Percentiles rank a stretch among this genome's conserved stretches.
These are phyloP conservation scores for Fusarium brevicatenulatum DNA, from an alignment of 2,329 filamentous ascomycete genomes.

Conservation along the genomic window DNA sequence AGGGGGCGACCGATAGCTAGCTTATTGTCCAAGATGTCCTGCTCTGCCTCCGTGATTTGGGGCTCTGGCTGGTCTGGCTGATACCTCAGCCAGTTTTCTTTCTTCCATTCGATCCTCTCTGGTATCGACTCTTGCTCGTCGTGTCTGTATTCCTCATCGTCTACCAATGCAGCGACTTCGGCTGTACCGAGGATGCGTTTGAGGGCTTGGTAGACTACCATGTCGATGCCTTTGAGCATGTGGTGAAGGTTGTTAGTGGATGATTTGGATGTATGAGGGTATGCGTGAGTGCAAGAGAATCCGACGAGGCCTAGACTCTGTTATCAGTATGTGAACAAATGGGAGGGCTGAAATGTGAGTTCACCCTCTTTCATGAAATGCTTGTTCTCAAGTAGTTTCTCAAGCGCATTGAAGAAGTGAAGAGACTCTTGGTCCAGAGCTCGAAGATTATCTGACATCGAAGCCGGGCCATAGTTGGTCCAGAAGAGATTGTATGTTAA, in stretches of 20 bases:
- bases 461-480: constrained; percentile 43
- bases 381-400: neutral
- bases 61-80: neutral
- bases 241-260: constrained; percentile 44
- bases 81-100: too few relatives aligned
- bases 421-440: constrained; percentile 24
- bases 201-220: constrained; percentile 51
- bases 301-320: constrained; percentile 50
- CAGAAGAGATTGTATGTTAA: constrained; percentile 68
- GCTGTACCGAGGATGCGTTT: constrained; percentile 5
- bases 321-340: neutral
- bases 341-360: too few relatives aligned
- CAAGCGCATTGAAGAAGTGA: constrained; percentile 4
- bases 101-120: neutral
- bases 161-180: neutral
- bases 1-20: accelerated
- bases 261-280: constrained; percentile 52
- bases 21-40: neutral
- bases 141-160: too few relatives aligned
- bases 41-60: neutral
- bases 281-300: constrained; percentile 58
- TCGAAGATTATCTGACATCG: constrained; percentile 25
- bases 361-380: neutral
- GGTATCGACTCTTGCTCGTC: neutral
- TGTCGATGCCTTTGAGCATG: constrained; percentile 58